Percentiles rank a stretch among this genome's conserved stretches.
Conservation (phyloP, 352 stramenopile genomes). For the Globisporangium middletonii region DNA sequence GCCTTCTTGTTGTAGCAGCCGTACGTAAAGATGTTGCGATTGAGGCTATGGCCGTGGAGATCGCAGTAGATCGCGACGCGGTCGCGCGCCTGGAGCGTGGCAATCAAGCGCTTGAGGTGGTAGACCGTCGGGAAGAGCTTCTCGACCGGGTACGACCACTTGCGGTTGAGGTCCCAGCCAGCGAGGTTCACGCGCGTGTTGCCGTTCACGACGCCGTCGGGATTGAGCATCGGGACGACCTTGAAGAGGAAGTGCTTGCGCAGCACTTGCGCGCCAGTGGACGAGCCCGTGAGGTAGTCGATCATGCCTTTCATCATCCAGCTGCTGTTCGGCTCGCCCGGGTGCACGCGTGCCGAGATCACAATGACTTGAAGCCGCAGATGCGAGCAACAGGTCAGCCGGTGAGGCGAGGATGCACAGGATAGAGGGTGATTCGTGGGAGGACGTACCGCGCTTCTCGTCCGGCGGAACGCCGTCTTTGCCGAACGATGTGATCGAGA, state of each 20-base stretch:
- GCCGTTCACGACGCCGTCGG: conserved; percentile 89
- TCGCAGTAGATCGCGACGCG: conserved; percentile 81
- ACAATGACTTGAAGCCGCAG: conserved; percentile 48
- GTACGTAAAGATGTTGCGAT: conserved; percentile 85
- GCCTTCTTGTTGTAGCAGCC: conserved; percentile 58
- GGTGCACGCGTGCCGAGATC: conserved; percentile 85
- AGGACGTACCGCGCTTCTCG: conserved; percentile 40
- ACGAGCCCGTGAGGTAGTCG: conserved; percentile 78
- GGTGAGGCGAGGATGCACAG: neutral
- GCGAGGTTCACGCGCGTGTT: conserved; percentile 88
- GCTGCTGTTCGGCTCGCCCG: conserved; percentile 83
- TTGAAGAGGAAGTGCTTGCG: conserved; percentile 86
- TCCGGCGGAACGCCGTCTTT: conserved; percentile 37
- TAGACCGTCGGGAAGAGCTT: conserved; percentile 79
- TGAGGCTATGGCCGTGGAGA: conserved; percentile 77
- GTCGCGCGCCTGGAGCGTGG: conserved; percentile 44
- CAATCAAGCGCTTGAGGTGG: conserved; percentile 69
- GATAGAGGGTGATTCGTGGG: too few species aligned
- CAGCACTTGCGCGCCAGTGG: conserved; percentile 52
- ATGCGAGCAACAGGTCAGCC: neutral
- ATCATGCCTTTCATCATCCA: conserved; percentile 94
- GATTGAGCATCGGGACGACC: conserved; percentile 91
- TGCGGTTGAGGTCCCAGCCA: conserved; percentile 78
- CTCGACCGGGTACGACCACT: conserved; percentile 71
- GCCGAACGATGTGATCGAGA: conserved; percentile 78